Evolutionary conservation across 371 early-diverging fungal species (phyloP).

Genomic region (Mortierella sp.): DNA sequence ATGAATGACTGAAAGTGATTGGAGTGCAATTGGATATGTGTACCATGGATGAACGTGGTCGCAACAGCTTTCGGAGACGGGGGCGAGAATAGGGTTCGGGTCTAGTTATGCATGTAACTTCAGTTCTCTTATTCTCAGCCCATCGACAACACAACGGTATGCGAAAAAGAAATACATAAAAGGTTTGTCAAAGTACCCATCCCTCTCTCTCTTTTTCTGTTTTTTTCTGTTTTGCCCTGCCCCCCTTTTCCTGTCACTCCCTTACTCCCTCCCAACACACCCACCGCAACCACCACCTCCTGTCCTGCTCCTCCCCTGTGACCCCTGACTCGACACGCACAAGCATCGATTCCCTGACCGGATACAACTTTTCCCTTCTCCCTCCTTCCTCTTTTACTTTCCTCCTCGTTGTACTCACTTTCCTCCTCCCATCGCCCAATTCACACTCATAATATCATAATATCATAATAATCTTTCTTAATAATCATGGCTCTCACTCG

Average conservation of each 20-base stretch:
- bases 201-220: background rate
- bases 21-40: too few species aligned
- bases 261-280: too few species aligned
- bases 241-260: background rate
- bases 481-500: conserved; percentile 19
- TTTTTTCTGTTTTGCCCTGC: background rate
- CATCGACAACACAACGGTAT: background rate
- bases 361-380: background rate
- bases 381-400: background rate
- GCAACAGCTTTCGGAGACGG: background rate
- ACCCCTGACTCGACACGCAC: background rate
- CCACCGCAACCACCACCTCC: background rate
- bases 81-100: conserved; percentile 8
- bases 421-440: background rate
- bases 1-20: too few species aligned
- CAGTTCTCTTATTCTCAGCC: background rate
- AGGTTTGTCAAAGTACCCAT: background rate
- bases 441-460: background rate
- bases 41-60: too few species aligned
- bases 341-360: background rate
- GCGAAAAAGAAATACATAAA: background rate
- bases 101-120: conserved; percentile 7
- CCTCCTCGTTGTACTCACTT: background rate
- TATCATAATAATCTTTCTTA: background rate
- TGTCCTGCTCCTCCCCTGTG: background rate